Conservation (phyloP, 768 basidiomycete genomes). For the Russula sp. region DNA sequence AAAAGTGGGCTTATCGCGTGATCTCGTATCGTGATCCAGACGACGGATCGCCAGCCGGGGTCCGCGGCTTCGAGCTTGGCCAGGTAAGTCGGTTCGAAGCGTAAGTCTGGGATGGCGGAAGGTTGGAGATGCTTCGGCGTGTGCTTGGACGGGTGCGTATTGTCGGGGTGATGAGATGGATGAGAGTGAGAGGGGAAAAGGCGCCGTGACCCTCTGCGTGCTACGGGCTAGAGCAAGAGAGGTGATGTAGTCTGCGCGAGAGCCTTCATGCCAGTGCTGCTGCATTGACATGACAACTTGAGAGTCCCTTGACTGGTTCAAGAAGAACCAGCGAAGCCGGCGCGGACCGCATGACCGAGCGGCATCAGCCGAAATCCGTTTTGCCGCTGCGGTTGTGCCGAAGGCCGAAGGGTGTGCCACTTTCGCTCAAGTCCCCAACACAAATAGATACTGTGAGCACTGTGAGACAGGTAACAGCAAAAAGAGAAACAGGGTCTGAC, state of each 20-base stretch:
- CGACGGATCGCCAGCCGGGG: conserved; percentile 56
- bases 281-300: conserved; percentile 20
- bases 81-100: conserved; percentile 71
- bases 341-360: background rate
- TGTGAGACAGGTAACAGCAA: background rate
- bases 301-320: too few relatives aligned
- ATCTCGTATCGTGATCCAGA: conserved; percentile 65
- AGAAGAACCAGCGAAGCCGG: background rate
- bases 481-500: background rate
- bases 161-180: background rate
- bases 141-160: background rate
- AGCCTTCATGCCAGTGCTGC: conserved; percentile 11
- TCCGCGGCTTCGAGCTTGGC: conserved; percentile 53
- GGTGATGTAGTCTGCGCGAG: conserved; percentile 28
- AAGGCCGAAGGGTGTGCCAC: too few relatives aligned
- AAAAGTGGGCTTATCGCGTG: conserved; percentile 65
- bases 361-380: background rate
- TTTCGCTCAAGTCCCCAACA: too few relatives aligned
- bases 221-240: conserved; percentile 22
- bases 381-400: too few relatives aligned
- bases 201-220: background rate
- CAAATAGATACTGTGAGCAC: too few relatives aligned
- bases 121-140: conserved; percentile 9
- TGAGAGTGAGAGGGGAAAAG: background rate
- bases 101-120: conserved; percentile 63